phyloP scores from a whole-genome alignment of 2,329 filamentous ascomycete genomes.

The Teratosphaeriaceae sp. region DNA sequence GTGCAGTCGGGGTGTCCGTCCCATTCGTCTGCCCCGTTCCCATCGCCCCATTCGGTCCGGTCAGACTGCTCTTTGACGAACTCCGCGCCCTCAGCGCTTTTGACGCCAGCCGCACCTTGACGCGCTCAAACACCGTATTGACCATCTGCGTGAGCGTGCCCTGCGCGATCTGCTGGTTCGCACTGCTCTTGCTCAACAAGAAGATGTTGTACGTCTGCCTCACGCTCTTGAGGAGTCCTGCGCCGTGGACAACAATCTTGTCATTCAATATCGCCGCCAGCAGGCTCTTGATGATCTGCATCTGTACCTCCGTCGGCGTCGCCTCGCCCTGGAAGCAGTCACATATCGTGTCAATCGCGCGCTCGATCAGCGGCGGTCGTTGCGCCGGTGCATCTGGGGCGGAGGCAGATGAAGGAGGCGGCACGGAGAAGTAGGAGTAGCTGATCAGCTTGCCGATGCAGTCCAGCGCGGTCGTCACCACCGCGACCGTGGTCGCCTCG shows the following conservation, averaged over 20 bases:
- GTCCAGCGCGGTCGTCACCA: conserved; percentile 87
- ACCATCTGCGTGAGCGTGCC: conserved; percentile 98
- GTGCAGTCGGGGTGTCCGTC: conserved; percentile 23
- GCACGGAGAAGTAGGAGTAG: conserved; percentile 90
- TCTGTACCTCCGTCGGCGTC: conserved; percentile 83
- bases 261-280: conserved; percentile 94
- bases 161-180: conserved; percentile 95
- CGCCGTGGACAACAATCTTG: conserved; percentile 97
- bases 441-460: conserved; percentile 99
- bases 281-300: conserved; percentile 97
- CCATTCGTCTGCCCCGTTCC: conserved; percentile 24
- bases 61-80: conserved; percentile 37
- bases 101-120: conserved; percentile 77
- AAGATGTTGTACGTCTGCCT: conserved; percentile 99
- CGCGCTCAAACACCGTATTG: conserved; percentile 92
- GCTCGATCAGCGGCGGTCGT: conserved; percentile 75
- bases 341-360: conserved; percentile 98
- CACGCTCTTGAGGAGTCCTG: conserved; percentile 90
- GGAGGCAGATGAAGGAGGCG: too few relatives aligned
- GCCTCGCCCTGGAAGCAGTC: conserved; percentile 98
- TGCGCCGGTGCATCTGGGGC: conserved; percentile 11
- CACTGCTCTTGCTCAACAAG: conserved; percentile 82
- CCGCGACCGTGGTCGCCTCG: conserved; percentile 72
- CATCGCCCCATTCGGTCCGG: conserved; percentile 27
- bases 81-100: conserved; percentile 69